Evolutionary conservation across 805 yeast genomes (phyloP).

Genomic region (Lipomyces mesembrius): DNA sequence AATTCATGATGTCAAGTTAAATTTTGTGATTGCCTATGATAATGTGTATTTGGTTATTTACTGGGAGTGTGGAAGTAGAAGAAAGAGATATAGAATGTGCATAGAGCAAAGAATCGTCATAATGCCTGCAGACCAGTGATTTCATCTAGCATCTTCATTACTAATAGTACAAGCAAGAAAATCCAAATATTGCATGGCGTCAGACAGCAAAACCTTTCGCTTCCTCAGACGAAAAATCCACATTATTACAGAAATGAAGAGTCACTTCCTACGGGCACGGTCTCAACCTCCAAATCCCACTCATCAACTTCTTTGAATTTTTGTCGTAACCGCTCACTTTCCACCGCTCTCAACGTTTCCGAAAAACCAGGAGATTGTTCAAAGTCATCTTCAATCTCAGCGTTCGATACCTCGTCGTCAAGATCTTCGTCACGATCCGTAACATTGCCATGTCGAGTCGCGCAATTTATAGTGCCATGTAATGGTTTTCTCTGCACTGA

Average conservation of each 20-base stretch:
- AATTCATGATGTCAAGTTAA: background rate
- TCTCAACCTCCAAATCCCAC: slow-evolving; percentile 30
- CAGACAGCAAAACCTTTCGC: background rate
- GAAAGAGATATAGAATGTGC: background rate
- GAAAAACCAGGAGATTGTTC: slow-evolving; percentile 11
- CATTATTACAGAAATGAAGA: slow-evolving; percentile 16
- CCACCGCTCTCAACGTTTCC: slow-evolving; percentile 15
- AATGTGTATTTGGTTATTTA: background rate
- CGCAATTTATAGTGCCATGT: background rate
- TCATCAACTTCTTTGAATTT: slow-evolving; percentile 29
- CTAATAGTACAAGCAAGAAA: background rate
- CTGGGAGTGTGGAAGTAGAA: background rate
- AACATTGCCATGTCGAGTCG: background rate
- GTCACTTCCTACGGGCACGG: slow-evolving; percentile 19
- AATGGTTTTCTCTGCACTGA: background rate
- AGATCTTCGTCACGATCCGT: slow-evolving; percentile 2
- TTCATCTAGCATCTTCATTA: background rate
- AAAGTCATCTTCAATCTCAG: slow-evolving; percentile 8
- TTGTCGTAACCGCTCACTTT: slow-evolving; percentile 17
- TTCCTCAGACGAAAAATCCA: background rate
- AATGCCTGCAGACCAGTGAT: background rate
- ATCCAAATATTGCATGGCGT: background rate
- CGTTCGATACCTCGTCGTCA: background rate
- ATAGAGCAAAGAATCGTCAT: background rate
- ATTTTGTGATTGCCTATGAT: background rate